phyloP scores from a whole-genome alignment of 2,329 filamentous ascomycete genomes.

The Dactylellina drechsleri region DNA sequence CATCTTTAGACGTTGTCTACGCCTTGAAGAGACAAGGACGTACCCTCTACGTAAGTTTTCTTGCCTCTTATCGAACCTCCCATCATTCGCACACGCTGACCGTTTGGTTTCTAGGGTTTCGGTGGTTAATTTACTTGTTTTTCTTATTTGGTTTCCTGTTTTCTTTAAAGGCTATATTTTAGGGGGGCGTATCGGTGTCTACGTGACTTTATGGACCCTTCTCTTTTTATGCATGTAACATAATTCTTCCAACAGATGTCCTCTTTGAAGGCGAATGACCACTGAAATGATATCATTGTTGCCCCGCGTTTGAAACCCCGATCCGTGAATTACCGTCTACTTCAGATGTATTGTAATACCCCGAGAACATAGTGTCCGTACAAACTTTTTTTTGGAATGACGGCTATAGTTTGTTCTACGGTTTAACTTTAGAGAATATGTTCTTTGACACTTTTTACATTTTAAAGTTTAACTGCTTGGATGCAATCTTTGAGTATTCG shows the following conservation, averaged over 20 bases:
- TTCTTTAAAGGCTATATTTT: not conserved
- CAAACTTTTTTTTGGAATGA: too few relatives aligned
- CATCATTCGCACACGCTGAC: not conserved
- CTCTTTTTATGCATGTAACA: conserved; percentile 11
- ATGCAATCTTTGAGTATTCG: too few relatives aligned
- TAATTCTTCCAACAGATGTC: not conserved
- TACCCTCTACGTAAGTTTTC: conserved; percentile 68
- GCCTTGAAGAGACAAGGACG: conserved; percentile 73
- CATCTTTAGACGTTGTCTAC: conserved; percentile 73
- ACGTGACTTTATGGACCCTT: conserved; percentile 4
- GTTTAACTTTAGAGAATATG: too few relatives aligned
- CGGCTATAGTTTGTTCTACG: too few relatives aligned
- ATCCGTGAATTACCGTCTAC: too few relatives aligned
- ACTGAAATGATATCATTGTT: conserved; percentile 2
- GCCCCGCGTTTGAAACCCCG: not conserved
- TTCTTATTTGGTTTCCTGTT: not conserved
- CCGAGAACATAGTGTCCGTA: too few relatives aligned
- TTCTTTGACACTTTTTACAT: too few relatives aligned
- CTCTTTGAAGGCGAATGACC: not conserved
- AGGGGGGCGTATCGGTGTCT: conserved; percentile 19
- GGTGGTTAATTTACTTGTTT: conserved; percentile 36
- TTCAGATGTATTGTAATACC: too few relatives aligned
- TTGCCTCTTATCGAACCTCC: not conserved
- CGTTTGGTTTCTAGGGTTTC: conserved; percentile 25
- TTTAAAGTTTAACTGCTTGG: too few relatives aligned